phyloP scores from a whole-genome alignment of 2,329 filamentous ascomycete genomes.

The Alternaria angustiovoidea region DNA sequence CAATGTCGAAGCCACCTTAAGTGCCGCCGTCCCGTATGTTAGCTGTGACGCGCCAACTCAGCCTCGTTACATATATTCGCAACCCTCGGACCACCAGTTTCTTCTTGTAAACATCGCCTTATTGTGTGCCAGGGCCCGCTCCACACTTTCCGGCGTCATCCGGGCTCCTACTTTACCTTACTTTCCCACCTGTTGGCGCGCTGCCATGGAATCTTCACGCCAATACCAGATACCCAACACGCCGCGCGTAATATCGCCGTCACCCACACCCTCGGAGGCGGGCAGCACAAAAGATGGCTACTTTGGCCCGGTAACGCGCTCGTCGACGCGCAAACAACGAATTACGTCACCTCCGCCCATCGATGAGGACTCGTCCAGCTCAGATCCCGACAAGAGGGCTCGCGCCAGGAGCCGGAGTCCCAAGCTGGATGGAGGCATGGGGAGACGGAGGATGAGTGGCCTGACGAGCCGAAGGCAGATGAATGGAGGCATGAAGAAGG shows the following conservation, averaged over 20 bases:
- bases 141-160: constrained; percentile 65
- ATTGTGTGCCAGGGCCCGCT: constrained; percentile 35
- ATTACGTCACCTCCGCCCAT: constrained; percentile 67
- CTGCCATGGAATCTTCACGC: constrained; percentile 57
- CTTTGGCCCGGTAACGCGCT: constrained; percentile 78
- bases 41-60: constrained; percentile 27
- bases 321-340: constrained; percentile 68
- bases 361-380: constrained; percentile 67
- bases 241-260: constrained; percentile 89
- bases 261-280: constrained; percentile 64
- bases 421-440: constrained; percentile 51
- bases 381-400: constrained; percentile 65
- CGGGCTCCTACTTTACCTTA: constrained; percentile 66
- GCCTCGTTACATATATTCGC: constrained; percentile 23
- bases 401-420: constrained; percentile 71
- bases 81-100: constrained; percentile 19
- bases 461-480: constrained; percentile 60
- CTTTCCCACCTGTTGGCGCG: constrained; percentile 56
- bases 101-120: constrained; percentile 37
- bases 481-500: constrained; percentile 47
- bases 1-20: constrained; percentile 37
- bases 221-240: constrained; percentile 73
- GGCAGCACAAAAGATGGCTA: constrained; percentile 65
- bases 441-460: constrained; percentile 58
- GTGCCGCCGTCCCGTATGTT: constrained; percentile 21